These are phyloP conservation scores for Cymodocea nodosa DNA, from an alignment of 116 monocot species.

Conservation along the genomic window DNA sequence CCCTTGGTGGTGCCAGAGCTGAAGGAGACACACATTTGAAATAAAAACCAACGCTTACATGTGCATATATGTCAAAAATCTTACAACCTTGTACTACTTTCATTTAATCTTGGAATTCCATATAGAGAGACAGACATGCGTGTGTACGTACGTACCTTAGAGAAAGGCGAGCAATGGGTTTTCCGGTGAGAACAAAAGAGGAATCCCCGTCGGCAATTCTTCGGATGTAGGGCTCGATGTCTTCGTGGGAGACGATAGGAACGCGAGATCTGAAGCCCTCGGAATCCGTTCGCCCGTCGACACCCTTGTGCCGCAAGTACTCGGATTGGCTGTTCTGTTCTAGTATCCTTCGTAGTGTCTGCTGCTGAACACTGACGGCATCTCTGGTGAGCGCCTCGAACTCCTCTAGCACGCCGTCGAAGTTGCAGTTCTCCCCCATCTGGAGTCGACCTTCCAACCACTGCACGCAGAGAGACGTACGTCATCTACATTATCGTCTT, in stretches of 20 bases:
- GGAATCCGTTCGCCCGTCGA: conserved; percentile 29
- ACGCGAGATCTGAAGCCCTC: conserved; percentile 33
- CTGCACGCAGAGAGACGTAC: neutral
- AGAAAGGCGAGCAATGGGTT: conserved; percentile 30
- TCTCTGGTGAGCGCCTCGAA: conserved; percentile 40
- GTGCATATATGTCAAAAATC: neutral
- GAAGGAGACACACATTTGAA: neutral
- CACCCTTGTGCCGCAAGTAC: conserved; percentile 26
- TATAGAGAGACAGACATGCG: neutral
- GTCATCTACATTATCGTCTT: too few relatives aligned
- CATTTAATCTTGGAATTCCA: too few relatives aligned
- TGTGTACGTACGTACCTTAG: conserved; percentile 17
- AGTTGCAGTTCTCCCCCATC: conserved; percentile 2
- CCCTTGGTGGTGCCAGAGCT: conserved; percentile 94
- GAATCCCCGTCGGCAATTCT: conserved; percentile 37
- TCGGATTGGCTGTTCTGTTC: conserved; percentile 35
- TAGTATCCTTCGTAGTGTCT: conserved; percentile 33
- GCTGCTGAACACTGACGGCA: conserved; percentile 30
- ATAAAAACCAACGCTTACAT: neutral
- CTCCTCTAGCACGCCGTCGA: conserved; percentile 24
- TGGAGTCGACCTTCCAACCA: neutral
- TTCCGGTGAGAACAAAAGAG: conserved; percentile 31
- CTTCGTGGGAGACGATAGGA: conserved; percentile 30
- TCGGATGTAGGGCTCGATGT: conserved; percentile 33
- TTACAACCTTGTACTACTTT: too few relatives aligned